Evolutionary conservation across 2,329 filamentous ascomycete species (phyloP).

Genomic region (Neophaeococcomyces aloes): DNA sequence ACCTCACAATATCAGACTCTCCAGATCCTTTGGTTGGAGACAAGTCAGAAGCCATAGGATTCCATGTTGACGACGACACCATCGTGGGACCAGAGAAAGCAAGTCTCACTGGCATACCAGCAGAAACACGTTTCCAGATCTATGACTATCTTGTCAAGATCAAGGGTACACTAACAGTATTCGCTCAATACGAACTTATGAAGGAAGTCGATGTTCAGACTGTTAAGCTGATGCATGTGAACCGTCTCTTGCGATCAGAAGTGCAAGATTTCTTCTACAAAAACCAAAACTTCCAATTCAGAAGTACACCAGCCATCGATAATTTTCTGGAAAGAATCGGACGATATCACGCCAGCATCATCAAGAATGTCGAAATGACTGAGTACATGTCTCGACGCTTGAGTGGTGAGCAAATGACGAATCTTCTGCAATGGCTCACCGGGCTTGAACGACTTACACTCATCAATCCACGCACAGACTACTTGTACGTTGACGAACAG

Average conservation of each 20-base stretch:
- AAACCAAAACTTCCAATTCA: background rate
- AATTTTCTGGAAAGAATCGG: conserved; percentile 2
- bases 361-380: background rate
- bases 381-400: background rate
- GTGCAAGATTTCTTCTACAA: conserved; percentile 6
- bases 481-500: background rate
- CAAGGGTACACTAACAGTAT: background rate
- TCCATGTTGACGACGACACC: background rate
- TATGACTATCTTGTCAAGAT: background rate
- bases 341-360: conserved; percentile 3
- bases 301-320: background rate
- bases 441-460: background rate
- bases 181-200: background rate
- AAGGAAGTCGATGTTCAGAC: background rate
- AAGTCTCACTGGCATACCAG: background rate
- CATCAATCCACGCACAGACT: background rate
- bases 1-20: too few species aligned
- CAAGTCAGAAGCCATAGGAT: too few species aligned
- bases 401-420: background rate
- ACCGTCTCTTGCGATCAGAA: background rate
- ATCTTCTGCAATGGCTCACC: background rate
- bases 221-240: background rate
- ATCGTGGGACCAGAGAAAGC: background rate
- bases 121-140: background rate
- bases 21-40: too few species aligned